phyloP scores from a whole-genome alignment of 1,284 basidiomycete genomes.

The Xerocomus amazonicus region DNA sequence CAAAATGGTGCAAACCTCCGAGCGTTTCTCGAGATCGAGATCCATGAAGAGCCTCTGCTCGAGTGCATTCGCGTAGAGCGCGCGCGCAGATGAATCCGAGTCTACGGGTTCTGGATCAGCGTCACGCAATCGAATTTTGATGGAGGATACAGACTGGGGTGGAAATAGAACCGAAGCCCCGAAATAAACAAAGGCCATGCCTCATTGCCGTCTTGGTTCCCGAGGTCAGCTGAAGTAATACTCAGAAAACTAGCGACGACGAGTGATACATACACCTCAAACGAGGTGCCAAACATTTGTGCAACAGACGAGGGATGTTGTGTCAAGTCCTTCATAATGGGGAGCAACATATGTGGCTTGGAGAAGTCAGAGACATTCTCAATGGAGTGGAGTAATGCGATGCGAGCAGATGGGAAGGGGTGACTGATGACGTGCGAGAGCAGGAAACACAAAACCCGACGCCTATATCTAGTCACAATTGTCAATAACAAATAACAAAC shows the following conservation, averaged over 20 bases:
- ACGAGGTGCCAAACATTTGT: slow-evolving; percentile 24
- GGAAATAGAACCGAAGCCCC: slow-evolving; percentile 44
- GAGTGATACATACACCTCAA: slow-evolving; percentile 46
- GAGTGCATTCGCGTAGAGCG: slow-evolving; percentile 42
- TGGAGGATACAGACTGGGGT: slow-evolving; percentile 38
- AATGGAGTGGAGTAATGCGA: slow-evolving; percentile 59
- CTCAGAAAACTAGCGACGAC: slow-evolving; percentile 56
- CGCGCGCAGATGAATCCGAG: slow-evolving; percentile 31
- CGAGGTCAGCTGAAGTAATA: slow-evolving; percentile 43
- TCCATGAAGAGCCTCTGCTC: slow-evolving; percentile 50
- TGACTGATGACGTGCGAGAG: slow-evolving; percentile 79
- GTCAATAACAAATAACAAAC: slow-evolving; percentile 8
- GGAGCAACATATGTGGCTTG: slow-evolving; percentile 64
- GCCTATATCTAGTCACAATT: slow-evolving; percentile 57
- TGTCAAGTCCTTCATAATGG: slow-evolving; percentile 51
- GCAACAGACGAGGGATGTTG: slow-evolving; percentile 23
- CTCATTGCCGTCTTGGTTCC: slow-evolving; percentile 33
- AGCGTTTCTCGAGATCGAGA: slow-evolving; percentile 50
- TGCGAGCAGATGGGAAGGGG: slow-evolving; percentile 46
- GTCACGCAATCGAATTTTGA: neutral
- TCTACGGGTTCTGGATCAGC: slow-evolving; percentile 24
- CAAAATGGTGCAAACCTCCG: slow-evolving; percentile 52
- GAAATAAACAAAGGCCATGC: slow-evolving; percentile 50
- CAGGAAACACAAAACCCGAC: slow-evolving; percentile 74
- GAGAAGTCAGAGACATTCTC: slow-evolving; percentile 58